Evolutionary conservation across 371 early-diverging fungal genomes (phyloP).

Genomic region (Circinella umbellata): DNA sequence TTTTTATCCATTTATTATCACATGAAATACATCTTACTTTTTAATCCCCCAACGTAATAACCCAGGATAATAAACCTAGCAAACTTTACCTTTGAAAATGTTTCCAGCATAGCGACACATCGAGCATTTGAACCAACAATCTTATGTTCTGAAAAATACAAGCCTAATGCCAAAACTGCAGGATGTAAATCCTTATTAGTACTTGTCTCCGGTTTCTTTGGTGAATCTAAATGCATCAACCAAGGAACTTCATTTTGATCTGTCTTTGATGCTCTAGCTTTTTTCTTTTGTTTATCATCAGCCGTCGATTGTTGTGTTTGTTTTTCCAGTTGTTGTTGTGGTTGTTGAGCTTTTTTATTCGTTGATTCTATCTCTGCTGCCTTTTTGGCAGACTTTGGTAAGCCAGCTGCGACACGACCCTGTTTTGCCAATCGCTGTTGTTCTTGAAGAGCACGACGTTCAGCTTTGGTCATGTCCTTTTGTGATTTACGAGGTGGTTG

Average conservation of each 20-base stretch:
- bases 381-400: slow-evolving; percentile 40
- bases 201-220: slow-evolving; percentile 56
- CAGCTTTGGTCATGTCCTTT: slow-evolving; percentile 90
- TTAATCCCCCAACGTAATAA: too few relatives aligned
- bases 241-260: slow-evolving; percentile 65
- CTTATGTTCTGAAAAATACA: slow-evolving; percentile 83
- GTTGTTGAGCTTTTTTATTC: slow-evolving; percentile 34
- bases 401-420: slow-evolving; percentile 57
- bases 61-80: neutral
- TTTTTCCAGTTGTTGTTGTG: slow-evolving; percentile 36
- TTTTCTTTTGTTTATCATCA: slow-evolving; percentile 45
- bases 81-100: slow-evolving; percentile 75
- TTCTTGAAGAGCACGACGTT: slow-evolving; percentile 85
- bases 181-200: slow-evolving; percentile 83
- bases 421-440: slow-evolving; percentile 78
- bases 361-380: slow-evolving; percentile 24
- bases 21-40: too few relatives aligned
- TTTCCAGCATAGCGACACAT: slow-evolving; percentile 83
- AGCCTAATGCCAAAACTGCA: slow-evolving; percentile 82
- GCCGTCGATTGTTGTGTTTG: slow-evolving; percentile 22
- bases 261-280: slow-evolving; percentile 32
- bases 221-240: slow-evolving; percentile 70
- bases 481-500: slow-evolving; percentile 46
- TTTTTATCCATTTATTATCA: too few relatives aligned
- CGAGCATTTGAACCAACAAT: slow-evolving; percentile 93